Base-by-base conservation (phyloP, 2,329 filamentous ascomycete genomes). In the Elsinoe arachidis region DNA sequence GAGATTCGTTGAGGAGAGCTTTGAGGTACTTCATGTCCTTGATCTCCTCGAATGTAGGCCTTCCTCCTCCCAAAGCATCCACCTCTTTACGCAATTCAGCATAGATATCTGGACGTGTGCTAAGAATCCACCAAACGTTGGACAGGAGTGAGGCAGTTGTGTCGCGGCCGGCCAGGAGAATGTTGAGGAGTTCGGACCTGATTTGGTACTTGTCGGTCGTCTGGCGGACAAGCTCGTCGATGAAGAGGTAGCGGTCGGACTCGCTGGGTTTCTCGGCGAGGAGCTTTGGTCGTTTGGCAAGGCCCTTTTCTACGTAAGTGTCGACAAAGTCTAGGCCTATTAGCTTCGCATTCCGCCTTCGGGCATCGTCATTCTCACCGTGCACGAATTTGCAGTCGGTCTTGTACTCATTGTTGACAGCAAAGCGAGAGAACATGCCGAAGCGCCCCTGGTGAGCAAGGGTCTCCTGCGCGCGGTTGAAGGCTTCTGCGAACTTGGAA, bases 1-100 rank as follows among this genome's bases (percentile, higher is more conserved):
- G 79, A 0, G 83, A 87, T 73, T 95, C 89, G 72, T 88, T 86
- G 64, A 95, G 78, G 52, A 87, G 74, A 64, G 85, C 77, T 70
- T 83, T 68, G 2, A 73, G 63, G 58, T 70, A 73, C 43, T 70
- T 70, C 46, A 70, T 56, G 35, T 69, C 64, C 53, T 70, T 70
- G 12, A 71, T 61, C 52, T 68, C 64, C 37, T 69, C 67, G 49
- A 68, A 70, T 2, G 64, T 66, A 0, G 85, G 85, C 69, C 71
- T 55, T 69, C 71, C 44, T 44, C 63, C 63, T 9, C 65, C 53
- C 1, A 69, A 61, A 2, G 53, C 46, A 4, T 62, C 62, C 44
- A 70, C 57, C 53, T 70, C 69, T 15, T 62, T 46, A 46, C 68
- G 68, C 7, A 71, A 54, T 23, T 62, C 63, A 5, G 39, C 15